Percentiles rank a stretch among this genome's conserved stretches.
These are phyloP conservation scores for Triticum urartu DNA, from an alignment of 176 grass and related monocot genomes.

Conservation along the genomic window DNA sequence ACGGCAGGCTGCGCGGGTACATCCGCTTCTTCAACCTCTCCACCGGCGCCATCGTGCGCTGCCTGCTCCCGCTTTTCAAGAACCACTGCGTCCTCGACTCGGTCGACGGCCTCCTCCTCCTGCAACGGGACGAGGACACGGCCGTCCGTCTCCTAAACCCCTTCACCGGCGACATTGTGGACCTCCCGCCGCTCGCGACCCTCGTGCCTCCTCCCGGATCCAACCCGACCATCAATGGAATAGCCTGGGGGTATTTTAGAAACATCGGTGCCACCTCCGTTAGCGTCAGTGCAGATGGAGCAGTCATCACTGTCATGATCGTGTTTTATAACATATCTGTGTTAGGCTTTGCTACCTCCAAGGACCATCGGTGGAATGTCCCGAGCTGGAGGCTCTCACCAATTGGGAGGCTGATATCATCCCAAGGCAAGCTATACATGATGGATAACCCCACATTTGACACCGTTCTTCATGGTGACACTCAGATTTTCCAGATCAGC, in stretches of 20 bases:
- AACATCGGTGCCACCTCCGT: background rate
- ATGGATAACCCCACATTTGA: background rate
- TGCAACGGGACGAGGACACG: background rate
- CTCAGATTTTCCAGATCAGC: background rate
- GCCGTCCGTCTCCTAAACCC: background rate
- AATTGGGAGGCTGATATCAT: background rate
- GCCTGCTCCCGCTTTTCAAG: background rate
- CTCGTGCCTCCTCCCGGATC: background rate
- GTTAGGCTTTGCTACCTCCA: background rate
- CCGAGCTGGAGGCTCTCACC: background rate
- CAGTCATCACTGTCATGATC: background rate
- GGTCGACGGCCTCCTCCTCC: background rate
- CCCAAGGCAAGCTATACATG: background rate
- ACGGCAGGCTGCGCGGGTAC: background rate
- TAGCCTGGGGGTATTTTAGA: background rate
- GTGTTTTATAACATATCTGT: background rate
- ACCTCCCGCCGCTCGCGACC: background rate
- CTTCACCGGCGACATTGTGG: background rate
- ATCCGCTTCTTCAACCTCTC: constrained; percentile 12
- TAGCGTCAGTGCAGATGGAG: background rate
- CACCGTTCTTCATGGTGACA: background rate
- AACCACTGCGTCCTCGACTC: constrained; percentile 4
- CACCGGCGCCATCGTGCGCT: background rate
- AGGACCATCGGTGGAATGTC: background rate
- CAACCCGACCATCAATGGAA: background rate